phyloP scores from a whole-genome alignment of 2,329 filamentous ascomycete genomes.

The Penicillium concentricum region DNA sequence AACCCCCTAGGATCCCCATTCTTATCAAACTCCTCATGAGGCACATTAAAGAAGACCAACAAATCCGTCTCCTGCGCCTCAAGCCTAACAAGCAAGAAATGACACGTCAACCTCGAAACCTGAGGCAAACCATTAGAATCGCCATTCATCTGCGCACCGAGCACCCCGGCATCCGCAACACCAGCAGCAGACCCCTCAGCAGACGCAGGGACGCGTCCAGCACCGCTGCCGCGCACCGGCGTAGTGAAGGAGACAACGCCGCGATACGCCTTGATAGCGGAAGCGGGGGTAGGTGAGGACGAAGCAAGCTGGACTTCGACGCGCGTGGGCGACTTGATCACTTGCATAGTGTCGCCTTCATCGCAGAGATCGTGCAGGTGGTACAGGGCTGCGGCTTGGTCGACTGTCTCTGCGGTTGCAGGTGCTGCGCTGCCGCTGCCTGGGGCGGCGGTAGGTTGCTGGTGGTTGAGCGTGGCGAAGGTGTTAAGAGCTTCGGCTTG shows the following conservation, averaged over 20 bases:
- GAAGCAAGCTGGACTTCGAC: constrained; percentile 51
- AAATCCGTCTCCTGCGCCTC: constrained; percentile 75
- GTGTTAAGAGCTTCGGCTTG: constrained; percentile 26
- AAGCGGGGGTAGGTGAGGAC: constrained; percentile 13
- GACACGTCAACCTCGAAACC: constrained; percentile 60
- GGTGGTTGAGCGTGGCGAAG: constrained; percentile 21
- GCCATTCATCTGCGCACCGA: neutral
- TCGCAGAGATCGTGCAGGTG: constrained; percentile 65
- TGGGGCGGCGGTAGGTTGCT: constrained; percentile 15
- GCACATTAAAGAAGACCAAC: constrained; percentile 83
- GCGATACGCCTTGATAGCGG: constrained; percentile 23
- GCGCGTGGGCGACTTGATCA: constrained; percentile 65
- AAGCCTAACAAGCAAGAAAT: constrained; percentile 74
- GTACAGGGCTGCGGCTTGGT: constrained; percentile 63
- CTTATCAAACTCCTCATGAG: constrained; percentile 72
- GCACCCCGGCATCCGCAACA: neutral
- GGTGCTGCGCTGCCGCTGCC: constrained; percentile 49
- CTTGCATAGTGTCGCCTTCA: constrained; percentile 62
- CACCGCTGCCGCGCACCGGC: constrained; percentile 6
- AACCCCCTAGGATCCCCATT: constrained; percentile 68
- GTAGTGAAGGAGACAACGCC: constrained; percentile 31
- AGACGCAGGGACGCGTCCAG: neutral
- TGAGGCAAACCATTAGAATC: constrained; percentile 1
- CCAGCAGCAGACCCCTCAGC: neutral
- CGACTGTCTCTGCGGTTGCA: constrained; percentile 55